phyloP scores from a whole-genome alignment of 176 grass and related monocot species.

The Areca catechu region DNA sequence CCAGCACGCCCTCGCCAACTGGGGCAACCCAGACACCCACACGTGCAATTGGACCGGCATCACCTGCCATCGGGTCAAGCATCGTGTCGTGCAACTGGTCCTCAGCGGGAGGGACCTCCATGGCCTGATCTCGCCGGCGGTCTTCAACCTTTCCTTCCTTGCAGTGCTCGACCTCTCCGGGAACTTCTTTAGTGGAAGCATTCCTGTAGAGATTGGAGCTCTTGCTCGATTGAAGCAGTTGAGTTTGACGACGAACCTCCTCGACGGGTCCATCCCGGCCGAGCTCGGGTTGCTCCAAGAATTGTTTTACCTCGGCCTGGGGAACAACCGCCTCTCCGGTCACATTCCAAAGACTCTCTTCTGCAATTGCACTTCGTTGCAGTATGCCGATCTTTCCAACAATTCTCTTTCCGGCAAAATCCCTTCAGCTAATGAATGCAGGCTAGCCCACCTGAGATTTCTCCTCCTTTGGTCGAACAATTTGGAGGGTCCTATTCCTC shows the following conservation, averaged over 20 bases:
- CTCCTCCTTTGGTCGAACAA: constrained; percentile 81
- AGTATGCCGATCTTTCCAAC: constrained; percentile 64
- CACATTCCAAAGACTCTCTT: constrained; percentile 49
- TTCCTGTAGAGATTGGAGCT: constrained; percentile 42
- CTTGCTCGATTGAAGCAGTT: constrained; percentile 41
- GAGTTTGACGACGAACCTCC: constrained; percentile 41
- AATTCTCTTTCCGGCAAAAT: constrained; percentile 57
- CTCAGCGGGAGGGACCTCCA: constrained; percentile 35
- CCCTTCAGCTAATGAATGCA: constrained; percentile 34
- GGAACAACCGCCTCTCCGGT: constrained; percentile 48
- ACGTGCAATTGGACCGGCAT: constrained; percentile 79
- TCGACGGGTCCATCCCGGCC: constrained; percentile 41
- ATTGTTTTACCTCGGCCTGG: constrained; percentile 59
- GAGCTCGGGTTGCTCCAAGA: constrained; percentile 35
- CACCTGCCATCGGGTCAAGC: constrained; percentile 25
- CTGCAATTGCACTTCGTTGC: constrained; percentile 62
- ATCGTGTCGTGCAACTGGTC: constrained; percentile 35
- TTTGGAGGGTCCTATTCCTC: constrained; percentile 47
- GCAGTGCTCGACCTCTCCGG: constrained; percentile 62
- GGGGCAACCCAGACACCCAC: constrained; percentile 23
- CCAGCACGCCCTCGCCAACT: constrained; percentile 19
- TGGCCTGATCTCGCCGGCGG: constrained; percentile 39
- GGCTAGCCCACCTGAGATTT: constrained; percentile 48
- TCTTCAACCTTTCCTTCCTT: constrained; percentile 61
- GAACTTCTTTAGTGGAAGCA: constrained; percentile 39